These are phyloP conservation scores for Trichoderma sp. DNA, from an alignment of 2,329 filamentous ascomycete species.

Conservation along the genomic window DNA sequence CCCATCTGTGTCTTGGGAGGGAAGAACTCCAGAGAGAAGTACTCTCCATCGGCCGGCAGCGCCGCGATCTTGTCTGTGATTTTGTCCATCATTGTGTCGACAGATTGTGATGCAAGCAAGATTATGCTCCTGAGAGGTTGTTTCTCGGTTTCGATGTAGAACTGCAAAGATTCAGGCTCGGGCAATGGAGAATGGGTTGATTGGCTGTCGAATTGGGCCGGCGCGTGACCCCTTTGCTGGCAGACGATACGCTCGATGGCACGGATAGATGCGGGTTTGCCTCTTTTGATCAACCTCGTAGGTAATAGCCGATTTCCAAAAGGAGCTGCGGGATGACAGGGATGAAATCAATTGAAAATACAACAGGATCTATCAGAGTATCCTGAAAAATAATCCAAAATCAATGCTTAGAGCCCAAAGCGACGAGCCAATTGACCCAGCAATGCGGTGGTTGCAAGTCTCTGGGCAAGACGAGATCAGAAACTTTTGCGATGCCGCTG, in stretches of 20 bases:
- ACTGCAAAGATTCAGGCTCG: neutral
- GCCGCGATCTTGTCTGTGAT: conserved; percentile 95
- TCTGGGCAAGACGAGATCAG: neutral
- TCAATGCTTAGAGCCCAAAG: neutral
- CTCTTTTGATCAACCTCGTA: neutral
- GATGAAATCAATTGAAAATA: neutral
- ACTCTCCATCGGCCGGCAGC: conserved; percentile 76
- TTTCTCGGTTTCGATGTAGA: neutral
- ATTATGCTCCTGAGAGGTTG: neutral
- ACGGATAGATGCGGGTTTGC: neutral
- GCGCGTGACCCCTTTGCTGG: neutral
- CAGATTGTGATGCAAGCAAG: neutral
- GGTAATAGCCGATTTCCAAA: neutral
- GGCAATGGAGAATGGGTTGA: neutral
- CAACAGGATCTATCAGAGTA: neutral
- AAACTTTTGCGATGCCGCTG: conserved; percentile 19
- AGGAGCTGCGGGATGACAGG: neutral
- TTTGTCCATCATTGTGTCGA: conserved; percentile 64
- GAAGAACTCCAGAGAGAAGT: conserved; percentile 99
- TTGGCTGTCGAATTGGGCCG: neutral
- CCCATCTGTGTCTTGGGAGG: conserved; percentile 97
- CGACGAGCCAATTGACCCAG: neutral
- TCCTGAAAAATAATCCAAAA: neutral
- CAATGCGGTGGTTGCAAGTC: neutral
- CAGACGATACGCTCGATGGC: neutral